Percentiles rank a stretch among this genome's conserved stretches.
These are phyloP conservation scores for Chlorella ohadii DNA, from an alignment of 139 green algal species.

Conservation along the genomic window DNA sequence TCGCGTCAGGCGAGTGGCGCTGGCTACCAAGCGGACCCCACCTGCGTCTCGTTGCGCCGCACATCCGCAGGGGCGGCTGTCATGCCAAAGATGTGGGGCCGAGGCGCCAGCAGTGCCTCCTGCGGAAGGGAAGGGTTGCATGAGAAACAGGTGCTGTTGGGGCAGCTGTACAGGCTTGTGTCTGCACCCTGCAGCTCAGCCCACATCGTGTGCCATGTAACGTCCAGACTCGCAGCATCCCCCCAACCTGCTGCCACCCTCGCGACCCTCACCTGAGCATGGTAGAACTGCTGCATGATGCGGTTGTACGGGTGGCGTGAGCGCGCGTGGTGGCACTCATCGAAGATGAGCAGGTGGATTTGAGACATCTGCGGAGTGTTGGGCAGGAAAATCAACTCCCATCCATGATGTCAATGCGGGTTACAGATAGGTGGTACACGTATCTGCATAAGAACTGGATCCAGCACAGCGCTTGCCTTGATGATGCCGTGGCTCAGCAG, in stretches of 20 bases:
- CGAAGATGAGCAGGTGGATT: conserved; percentile 63
- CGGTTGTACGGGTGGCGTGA: conserved; percentile 65
- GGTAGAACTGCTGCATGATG: conserved; percentile 71
- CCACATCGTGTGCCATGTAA: no score
- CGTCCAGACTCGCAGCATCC: no score
- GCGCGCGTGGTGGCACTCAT: conserved; percentile 69
- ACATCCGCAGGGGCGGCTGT: conserved; percentile 57
- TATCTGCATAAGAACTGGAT: no score
- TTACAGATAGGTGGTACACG: no score
- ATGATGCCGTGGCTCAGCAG: conserved; percentile 63
- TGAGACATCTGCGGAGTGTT: conserved; percentile 49
- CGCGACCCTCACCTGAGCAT: background rate
- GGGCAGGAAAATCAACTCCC: no score
- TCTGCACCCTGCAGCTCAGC: no score
- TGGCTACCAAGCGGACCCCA: background rate
- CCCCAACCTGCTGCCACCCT: background rate
- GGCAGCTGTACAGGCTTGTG: no score
- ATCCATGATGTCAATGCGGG: no score
- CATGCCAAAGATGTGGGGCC: conserved; percentile 66
- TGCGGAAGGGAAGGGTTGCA: no score
- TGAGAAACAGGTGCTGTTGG: no score
- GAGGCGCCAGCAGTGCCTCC: conserved; percentile 6
- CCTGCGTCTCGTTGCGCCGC: conserved; percentile 7
- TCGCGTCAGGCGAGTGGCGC: no score
- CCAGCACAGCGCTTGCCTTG: no score